phyloP scores from a whole-genome alignment of 331 rosid genomes.

The Erythrophleum ivorense region DNA sequence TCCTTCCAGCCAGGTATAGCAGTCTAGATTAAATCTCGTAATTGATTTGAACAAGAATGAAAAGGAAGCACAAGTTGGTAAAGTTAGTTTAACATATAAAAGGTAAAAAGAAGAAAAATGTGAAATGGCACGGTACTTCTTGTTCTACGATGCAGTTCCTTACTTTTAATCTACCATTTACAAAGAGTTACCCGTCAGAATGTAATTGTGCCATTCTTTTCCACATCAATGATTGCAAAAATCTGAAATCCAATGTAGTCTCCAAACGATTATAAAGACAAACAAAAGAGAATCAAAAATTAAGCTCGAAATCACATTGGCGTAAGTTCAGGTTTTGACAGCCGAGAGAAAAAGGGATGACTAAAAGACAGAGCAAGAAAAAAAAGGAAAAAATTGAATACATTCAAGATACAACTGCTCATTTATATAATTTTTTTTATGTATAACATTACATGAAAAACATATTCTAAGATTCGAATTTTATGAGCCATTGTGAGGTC shows the following conservation, averaged over 20 bases:
- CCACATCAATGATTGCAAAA: not conserved
- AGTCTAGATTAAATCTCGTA: constrained; percentile 3
- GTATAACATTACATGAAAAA: not conserved
- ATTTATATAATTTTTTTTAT: no score
- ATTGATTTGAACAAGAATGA: constrained; percentile 45
- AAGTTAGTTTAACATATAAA: not conserved
- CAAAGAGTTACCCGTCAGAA: not conserved
- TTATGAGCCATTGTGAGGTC: no score
- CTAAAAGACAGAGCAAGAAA: not conserved
- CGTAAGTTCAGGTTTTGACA: constrained; percentile 19
- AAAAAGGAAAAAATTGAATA: not conserved
- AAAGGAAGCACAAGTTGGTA: constrained; percentile 17
- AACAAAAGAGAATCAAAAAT: not conserved
- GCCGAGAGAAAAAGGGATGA: not conserved
- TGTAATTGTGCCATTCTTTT: not conserved
- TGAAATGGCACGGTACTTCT: constrained; percentile 52
- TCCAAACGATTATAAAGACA: not conserved
- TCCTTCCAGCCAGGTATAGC: constrained; percentile 59
- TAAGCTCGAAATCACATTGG: not conserved
- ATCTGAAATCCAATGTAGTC: not conserved
- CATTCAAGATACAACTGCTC: not conserved
- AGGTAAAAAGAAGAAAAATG: constrained; percentile 9
- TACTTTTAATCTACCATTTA: not conserved
- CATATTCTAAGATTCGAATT: no score
- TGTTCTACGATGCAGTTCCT: constrained; percentile 54